These are phyloP conservation scores for Trypanosoma boissoni DNA, from an alignment of 208 protist genomes.

Conservation along the genomic window DNA sequence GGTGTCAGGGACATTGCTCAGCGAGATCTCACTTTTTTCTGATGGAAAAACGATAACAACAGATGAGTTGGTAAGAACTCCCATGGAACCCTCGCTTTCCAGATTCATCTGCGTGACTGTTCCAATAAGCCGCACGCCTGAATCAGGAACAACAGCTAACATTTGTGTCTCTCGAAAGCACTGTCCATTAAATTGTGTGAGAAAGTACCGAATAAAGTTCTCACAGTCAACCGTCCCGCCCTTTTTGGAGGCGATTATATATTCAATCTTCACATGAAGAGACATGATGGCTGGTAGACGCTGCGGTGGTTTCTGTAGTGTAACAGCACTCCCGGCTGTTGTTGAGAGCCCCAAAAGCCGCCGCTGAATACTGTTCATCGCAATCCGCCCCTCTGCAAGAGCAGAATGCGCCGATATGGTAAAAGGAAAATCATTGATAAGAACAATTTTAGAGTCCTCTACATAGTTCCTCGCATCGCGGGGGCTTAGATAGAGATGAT, in stretches of 20 bases:
- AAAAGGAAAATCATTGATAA: constrained; percentile 67
- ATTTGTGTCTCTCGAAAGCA: constrained; percentile 59
- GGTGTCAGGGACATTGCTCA: constrained; percentile 71
- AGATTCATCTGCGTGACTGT: constrained; percentile 35
- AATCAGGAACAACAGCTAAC: constrained; percentile 56
- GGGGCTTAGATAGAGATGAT: constrained; percentile 62
- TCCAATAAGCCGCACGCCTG: constrained; percentile 44
- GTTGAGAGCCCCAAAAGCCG: constrained; percentile 57
- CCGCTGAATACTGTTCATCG: constrained; percentile 81
- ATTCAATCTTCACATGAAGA: constrained; percentile 48
- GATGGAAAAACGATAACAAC: constrained; percentile 39
- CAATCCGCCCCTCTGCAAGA: constrained; percentile 45
- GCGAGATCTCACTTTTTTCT: constrained; percentile 65
- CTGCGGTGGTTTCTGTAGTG: constrained; percentile 21
- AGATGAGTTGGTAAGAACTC: constrained; percentile 36
- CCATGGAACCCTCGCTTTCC: constrained; percentile 32
- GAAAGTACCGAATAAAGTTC: constrained; percentile 45
- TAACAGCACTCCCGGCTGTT: constrained; percentile 46
- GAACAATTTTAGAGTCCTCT: constrained; percentile 24
- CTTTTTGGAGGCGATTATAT: constrained; percentile 50
- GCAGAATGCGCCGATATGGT: constrained; percentile 27
- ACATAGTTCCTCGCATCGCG: constrained; percentile 11
- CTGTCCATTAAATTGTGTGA: constrained; percentile 50
- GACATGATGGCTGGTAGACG: constrained; percentile 32
- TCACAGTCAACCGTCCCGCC: constrained; percentile 59